Base-by-base conservation (phyloP, 2,329 filamentous ascomycete species). In the Diaporthe capsici region DNA sequence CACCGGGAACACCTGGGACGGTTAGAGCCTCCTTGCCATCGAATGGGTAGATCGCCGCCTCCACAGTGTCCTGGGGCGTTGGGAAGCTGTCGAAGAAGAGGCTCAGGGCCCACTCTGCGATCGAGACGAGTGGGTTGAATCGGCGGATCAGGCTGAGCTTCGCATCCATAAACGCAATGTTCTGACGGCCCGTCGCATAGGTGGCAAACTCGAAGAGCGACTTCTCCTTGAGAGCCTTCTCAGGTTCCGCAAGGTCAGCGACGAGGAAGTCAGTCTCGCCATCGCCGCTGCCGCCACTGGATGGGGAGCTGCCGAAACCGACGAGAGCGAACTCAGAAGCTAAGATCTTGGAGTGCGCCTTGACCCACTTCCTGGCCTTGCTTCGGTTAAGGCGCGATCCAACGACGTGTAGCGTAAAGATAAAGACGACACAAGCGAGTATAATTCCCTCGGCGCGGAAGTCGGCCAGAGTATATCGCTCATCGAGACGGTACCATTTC, bases 401-500 rank as follows among this genome's bases (percentile, higher is more conserved):
- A 86, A 95, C 91, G 81, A 97, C 85, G 83, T 98, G 96, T 78
- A 98, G 87, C 57, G 92, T 83, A 78, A 98, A 88, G 78, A 98
- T 90, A 72, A 98, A 79, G 72, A 92, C 82, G 80, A 98, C 91
- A 81, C 95, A 88, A 47, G 91, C 90, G 76, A 98, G 86, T 81
- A 99, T 94, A 83, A 95, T 87, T 76, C 94, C 93, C 87, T 99
- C 97, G 81, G 93, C 90, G 86, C 92, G 92, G 89, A 99, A 99
- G 84, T 99, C 97, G 81, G 89, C 90, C 76, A 93, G 87, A 37
- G 92, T 92, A 81, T 96, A 92, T 82, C 97, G 95, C 90, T 98
- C 96, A 90, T 98, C 97, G 77, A 98, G 88, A 74, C 95, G 95
- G 87, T 98, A 99, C 97, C 97, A 99, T 88, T 95, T 95, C 71